Conservation (phyloP, 2,329 filamentous ascomycete genomes). For the Fusarium sp. region DNA sequence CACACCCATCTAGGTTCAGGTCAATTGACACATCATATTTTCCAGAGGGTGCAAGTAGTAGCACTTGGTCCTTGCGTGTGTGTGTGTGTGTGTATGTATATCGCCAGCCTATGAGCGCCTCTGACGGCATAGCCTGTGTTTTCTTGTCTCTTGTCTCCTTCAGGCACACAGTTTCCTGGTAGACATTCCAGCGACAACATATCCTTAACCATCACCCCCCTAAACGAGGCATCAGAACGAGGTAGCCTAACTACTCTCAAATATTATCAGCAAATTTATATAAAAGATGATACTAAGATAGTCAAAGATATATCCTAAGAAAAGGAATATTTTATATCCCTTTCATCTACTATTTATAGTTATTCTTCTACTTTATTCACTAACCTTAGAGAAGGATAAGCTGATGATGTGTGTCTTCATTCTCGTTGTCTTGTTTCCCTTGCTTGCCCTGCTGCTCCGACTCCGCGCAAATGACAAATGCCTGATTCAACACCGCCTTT, state of each 20-base stretch:
- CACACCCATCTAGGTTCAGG: conserved; percentile 10
- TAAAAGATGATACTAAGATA: not conserved
- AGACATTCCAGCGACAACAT: not conserved
- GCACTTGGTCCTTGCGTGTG: not conserved
- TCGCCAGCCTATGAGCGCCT: conserved; percentile 1
- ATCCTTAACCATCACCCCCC: not conserved
- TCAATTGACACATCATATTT: conserved; percentile 28
- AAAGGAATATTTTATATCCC: not conserved
- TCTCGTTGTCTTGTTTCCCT: not conserved
- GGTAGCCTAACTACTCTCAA: not conserved
- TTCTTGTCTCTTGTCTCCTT: conserved; percentile 1
- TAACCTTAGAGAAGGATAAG: not conserved
- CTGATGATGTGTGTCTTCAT: not conserved
- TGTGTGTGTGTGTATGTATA: not conserved
- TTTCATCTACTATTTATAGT: not conserved
- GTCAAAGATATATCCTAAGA: not conserved
- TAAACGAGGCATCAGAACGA: not conserved
- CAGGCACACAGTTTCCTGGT: not conserved
- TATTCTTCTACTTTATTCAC: not conserved
- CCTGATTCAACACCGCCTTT: conserved; percentile 1
- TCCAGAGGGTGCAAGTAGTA: not conserved
- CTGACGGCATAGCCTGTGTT: not conserved
- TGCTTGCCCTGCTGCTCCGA: not conserved
- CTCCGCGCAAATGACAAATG: conserved; percentile 8
- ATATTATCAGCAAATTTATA: not conserved